These are phyloP conservation scores for Physocladia obscura DNA, from an alignment of 192 early-diverging fungal genomes.

Conservation along the genomic window DNA sequence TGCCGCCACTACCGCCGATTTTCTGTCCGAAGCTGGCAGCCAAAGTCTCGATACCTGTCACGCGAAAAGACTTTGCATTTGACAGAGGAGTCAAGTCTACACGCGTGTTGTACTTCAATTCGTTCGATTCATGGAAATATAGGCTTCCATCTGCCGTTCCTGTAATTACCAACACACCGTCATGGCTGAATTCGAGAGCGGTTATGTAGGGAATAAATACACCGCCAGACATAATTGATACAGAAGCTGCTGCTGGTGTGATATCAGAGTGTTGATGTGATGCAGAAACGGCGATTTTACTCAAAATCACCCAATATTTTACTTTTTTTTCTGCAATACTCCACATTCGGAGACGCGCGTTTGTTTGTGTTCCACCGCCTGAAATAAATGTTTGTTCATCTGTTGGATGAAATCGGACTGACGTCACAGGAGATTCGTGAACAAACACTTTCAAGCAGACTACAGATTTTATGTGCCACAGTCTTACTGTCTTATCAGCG, in stretches of 20 bases:
- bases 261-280: not conserved
- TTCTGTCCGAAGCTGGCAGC: conserved; percentile 20
- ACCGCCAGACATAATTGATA: not conserved
- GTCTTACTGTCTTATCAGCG: conserved; percentile 77
- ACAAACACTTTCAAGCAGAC: conserved; percentile 78
- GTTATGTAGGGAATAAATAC: conserved; percentile 59
- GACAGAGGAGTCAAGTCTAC: conserved; percentile 64
- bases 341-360: conserved; percentile 80
- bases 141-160: conserved; percentile 76
- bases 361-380: conserved; percentile 51
- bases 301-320: conserved; percentile 75
- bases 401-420: conserved; percentile 77
- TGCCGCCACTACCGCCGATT: not conserved
- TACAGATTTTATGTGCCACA: conserved; percentile 76
- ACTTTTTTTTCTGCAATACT: conserved; percentile 77
- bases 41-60: conserved; percentile 77
- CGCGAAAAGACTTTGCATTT: conserved; percentile 69
- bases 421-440: conserved; percentile 76
- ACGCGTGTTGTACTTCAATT: conserved; percentile 78
- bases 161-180: conserved; percentile 69
- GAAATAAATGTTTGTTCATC: conserved; percentile 81
- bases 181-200: conserved; percentile 72
- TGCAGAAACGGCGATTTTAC: not conserved
- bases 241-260: not conserved
- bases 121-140: conserved; percentile 81